Percentiles rank a stretch among this genome's conserved stretches.
Conservation (phyloP, 23 red algal genomes). For the Porphyridium purpureum region DNA sequence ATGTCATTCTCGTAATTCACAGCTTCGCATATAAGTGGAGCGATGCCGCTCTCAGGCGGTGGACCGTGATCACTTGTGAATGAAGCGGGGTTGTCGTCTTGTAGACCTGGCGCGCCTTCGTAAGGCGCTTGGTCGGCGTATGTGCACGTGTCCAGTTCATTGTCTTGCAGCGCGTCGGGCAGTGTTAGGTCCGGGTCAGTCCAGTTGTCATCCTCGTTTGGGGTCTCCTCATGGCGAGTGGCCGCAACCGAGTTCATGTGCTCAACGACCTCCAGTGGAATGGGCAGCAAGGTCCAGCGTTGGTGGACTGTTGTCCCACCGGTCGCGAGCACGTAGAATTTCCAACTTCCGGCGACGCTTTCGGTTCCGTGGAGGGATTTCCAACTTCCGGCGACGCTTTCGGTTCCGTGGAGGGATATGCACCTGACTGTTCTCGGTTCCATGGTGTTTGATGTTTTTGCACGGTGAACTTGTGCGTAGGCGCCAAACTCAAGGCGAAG, state of each 20-base stretch:
- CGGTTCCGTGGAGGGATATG: conserved; percentile 4
- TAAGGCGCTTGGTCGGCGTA: too few relatives aligned
- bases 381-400: neutral
- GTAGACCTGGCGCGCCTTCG: too few relatives aligned
- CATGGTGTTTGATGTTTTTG: conserved; percentile 16
- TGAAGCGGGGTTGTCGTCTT: too few relatives aligned
- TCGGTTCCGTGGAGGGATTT: too few relatives aligned
- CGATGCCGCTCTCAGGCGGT: too few relatives aligned
- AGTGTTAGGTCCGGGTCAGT: neutral
- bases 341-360: too few relatives aligned
- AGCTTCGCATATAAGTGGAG: too few relatives aligned
- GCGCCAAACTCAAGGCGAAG: conserved; percentile 9
- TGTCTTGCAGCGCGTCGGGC: too few relatives aligned
- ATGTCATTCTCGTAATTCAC: too few relatives aligned
- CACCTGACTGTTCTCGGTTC: conserved; percentile 3
- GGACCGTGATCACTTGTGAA: too few relatives aligned
- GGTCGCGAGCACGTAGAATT: conserved; percentile 7
- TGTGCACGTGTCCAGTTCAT: too few relatives aligned
- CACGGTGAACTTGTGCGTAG: conserved; percentile 8
- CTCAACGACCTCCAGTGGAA: conserved; percentile 6
- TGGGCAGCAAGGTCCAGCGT: conserved; percentile 3
- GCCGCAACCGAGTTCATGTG: neutral
- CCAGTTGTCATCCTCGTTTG: neutral
- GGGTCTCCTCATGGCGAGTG: neutral
- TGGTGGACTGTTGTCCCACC: conserved; percentile 1